Percentiles rank a stretch among this genome's conserved stretches.
These are phyloP conservation scores for Diaporthe citrichinensis DNA, from an alignment of 2,329 filamentous ascomycete genomes.

Conservation along the genomic window DNA sequence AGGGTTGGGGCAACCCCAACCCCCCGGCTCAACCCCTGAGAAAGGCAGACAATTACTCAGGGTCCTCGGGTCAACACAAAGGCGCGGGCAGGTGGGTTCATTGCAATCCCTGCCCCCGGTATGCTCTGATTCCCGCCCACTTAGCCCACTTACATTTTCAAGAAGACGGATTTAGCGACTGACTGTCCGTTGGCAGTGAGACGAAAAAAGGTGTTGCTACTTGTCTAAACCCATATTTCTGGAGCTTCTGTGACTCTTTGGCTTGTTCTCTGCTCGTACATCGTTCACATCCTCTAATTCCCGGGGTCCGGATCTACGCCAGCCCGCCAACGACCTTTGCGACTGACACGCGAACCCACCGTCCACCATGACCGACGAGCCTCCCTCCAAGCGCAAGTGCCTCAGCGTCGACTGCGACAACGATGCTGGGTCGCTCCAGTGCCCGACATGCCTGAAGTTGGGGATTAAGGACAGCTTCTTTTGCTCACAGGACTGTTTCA, in stretches of 20 bases:
- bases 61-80: slow-evolving; percentile 19
- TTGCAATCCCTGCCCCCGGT: slow-evolving; percentile 13
- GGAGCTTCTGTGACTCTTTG: background rate
- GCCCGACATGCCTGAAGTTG: slow-evolving; percentile 93
- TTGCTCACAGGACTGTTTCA: slow-evolving; percentile 99
- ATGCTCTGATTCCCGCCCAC: slow-evolving; percentile 30
- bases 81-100: slow-evolving; percentile 17
- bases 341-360: slow-evolving; percentile 10
- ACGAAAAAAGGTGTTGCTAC: slow-evolving; percentile 2
- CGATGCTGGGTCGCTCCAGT: slow-evolving; percentile 88
- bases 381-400: slow-evolving; percentile 77
- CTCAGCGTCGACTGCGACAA: slow-evolving; percentile 88
- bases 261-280: background rate
- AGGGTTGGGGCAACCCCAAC: too few relatives aligned
- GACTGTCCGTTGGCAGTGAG: slow-evolving; percentile 15
- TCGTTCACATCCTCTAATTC: background rate
- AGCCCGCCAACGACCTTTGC: background rate
- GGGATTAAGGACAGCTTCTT: slow-evolving; percentile 93
- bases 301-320: background rate
- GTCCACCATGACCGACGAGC: slow-evolving; percentile 62
- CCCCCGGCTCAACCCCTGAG: background rate
- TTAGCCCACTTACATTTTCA: slow-evolving; percentile 29
- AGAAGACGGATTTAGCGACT: slow-evolving; percentile 20
- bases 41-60: background rate
- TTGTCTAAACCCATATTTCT: slow-evolving; percentile 18